Evolutionary conservation across 228 moss, liverwort and hornwort genomes (phyloP), one percentile per base, ranked within the genome.

Genomic region (Sphagnum fallax): DNA sequence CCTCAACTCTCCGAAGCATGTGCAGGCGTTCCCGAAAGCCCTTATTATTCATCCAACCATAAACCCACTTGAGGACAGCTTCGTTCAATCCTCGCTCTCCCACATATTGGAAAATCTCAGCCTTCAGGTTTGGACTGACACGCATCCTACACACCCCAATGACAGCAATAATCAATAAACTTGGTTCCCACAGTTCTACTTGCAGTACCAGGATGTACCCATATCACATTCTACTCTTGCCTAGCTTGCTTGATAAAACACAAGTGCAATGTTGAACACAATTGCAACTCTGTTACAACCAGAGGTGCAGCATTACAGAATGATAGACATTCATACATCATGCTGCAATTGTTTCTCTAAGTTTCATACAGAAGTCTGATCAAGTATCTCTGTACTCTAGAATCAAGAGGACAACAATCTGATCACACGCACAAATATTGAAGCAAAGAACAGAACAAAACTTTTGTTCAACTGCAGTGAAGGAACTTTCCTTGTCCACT

Each of bases 31-130:
- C 76, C 52, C 62, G 65, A 63, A 76, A 83, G 8, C 80, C 80
- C 64, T 80, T 87, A 80, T 83, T 76, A 70, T 87, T 83, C 76
- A 87, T 71, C 49, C 78, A 77, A 68, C 83, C 83, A 52, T 83
- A 83, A 13, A 87, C 70, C 83, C 87, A 87, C 72, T 75, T 79
- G 32, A 83, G 83, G 66, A 87, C 77, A 16, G 49, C 72, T 53
- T 87, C 83, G 61, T 87, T 76, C 52, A 87, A 47, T n/a, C 83
- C 87, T 60, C 87, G 83, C 49, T 50, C 63, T 72, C 82, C 83
- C 74, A 87, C 52, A 48, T 77, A 87, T 48, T 72, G 78, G 55
- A 76, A 65, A 47, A 87, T 63, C 51, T 78, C 83, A 16, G 62
- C 76, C 13, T 82, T 60, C 6, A 87, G 65, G 58, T 66, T 14